Percentiles rank a stretch among this genome's conserved stretches.
Evolutionary conservation across 768 basidiomycete species (phyloP).

Genomic region (Suillus placidus): DNA sequence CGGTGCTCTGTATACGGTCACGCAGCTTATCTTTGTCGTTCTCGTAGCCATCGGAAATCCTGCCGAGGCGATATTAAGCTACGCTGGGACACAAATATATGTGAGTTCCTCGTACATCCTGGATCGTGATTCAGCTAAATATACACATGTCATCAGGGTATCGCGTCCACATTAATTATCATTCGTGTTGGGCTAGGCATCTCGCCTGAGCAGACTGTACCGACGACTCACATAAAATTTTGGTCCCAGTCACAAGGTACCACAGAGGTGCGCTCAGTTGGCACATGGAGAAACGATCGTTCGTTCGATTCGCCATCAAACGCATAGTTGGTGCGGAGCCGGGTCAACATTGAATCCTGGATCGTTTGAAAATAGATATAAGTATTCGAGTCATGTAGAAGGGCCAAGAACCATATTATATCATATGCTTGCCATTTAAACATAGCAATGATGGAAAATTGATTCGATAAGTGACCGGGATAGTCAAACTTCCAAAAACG

Average conservation of each 20-base stretch:
- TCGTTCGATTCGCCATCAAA: background rate
- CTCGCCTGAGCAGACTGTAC: conserved; percentile 1
- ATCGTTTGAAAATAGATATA: background rate
- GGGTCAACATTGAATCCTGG: background rate
- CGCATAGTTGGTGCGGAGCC: background rate
- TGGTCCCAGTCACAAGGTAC: background rate
- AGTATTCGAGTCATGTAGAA: background rate
- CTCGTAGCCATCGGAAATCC: conserved; percentile 32
- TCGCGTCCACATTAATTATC: conserved; percentile 22
- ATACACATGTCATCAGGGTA: conserved; percentile 11
- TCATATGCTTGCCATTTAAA: background rate
- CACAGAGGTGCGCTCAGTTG: background rate
- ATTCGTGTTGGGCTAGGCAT: conserved; percentile 22
- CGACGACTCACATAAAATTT: background rate
- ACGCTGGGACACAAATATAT: conserved; percentile 33
- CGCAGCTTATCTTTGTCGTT: conserved; percentile 34
- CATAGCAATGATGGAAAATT: background rate
- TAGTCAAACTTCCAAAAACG: background rate
- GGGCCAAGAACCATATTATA: background rate
- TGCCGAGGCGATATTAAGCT: conserved; percentile 30
- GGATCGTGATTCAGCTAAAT: background rate
- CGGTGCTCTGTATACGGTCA: conserved; percentile 33
- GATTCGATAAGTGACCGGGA: background rate
- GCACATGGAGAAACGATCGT: background rate
- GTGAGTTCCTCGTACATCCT: conserved; percentile 18